phyloP scores from a whole-genome alignment of 2,329 filamentous ascomycete species.

The Nothopassalora personata region DNA sequence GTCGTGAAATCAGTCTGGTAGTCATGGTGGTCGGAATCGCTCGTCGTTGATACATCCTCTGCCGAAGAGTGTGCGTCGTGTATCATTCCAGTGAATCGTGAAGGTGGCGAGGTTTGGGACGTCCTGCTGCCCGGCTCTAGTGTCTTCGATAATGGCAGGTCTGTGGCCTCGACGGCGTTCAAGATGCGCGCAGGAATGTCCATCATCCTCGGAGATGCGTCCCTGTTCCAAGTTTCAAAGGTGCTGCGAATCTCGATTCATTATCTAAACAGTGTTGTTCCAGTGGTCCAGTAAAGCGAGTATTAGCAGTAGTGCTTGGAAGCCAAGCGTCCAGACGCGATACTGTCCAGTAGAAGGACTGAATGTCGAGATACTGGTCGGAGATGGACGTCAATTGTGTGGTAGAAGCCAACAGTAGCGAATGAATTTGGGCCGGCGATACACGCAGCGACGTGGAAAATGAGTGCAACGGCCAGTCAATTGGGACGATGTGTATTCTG shows the following conservation, averaged over 20 bases:
- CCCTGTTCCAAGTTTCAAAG: neutral
- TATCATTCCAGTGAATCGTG: slow-evolving; percentile 14
- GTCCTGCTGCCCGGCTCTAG: slow-evolving; percentile 11
- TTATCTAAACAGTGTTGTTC: neutral
- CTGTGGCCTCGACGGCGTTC: slow-evolving; percentile 16
- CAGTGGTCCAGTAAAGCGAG: slow-evolving; percentile 2
- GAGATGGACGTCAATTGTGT: neutral
- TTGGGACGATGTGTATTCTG: slow-evolving; percentile 12
- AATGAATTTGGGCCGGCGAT: slow-evolving; percentile 5
- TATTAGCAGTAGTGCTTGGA: neutral
- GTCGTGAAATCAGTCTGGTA: slow-evolving; percentile 35
- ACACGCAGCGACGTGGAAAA: slow-evolving; percentile 11
- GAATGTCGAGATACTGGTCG: neutral
- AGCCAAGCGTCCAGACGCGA: neutral
- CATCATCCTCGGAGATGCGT: slow-evolving; percentile 11
- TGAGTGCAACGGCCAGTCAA: slow-evolving; percentile 7
- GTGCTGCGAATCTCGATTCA: neutral
- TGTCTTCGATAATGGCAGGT: slow-evolving; percentile 12
- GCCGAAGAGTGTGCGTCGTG: slow-evolving; percentile 24
- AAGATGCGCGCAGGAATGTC: slow-evolving; percentile 24
- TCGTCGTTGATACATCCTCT: slow-evolving; percentile 31
- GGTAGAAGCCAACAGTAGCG: slow-evolving; percentile 8
- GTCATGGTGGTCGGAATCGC: slow-evolving; percentile 30
- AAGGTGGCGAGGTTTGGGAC: slow-evolving; percentile 13
- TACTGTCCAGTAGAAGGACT: neutral